Conservation (phyloP, 2,329 filamentous ascomycete genomes). For the Nemania diffusa region DNA sequence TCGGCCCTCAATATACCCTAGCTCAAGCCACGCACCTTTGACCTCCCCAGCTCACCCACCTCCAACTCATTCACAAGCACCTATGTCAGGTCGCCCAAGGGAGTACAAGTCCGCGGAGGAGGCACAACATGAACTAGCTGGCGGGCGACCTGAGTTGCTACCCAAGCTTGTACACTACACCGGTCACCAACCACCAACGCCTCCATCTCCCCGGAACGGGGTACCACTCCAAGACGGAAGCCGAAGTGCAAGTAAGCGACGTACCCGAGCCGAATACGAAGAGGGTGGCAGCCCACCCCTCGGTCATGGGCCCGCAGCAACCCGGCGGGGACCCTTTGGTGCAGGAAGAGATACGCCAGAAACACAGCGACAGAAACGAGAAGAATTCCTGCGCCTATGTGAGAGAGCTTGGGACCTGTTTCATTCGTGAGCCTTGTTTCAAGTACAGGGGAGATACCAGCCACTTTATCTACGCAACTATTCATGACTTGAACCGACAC, state of each 20-base stretch:
- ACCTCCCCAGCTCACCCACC: conserved; percentile 81
- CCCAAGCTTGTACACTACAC: conserved; percentile 96
- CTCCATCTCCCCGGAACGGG: conserved; percentile 78
- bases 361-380: conserved; percentile 85
- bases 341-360: conserved; percentile 86
- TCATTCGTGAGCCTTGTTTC: conserved; percentile 73
- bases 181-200: conserved; percentile 91
- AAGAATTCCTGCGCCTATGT: conserved; percentile 89
- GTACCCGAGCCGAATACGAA: conserved; percentile 90
- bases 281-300: conserved; percentile 86
- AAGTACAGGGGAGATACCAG: conserved; percentile 23
- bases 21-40: conserved; percentile 73
- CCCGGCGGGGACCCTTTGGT: conserved; percentile 76
- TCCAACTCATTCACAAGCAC: conserved; percentile 59
- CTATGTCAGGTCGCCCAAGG: conserved; percentile 72
- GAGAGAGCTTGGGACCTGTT: conserved; percentile 96
- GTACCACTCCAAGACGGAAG: conserved; percentile 58
- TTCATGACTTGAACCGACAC: conserved; percentile 40
- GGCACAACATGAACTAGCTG: conserved; percentile 87
- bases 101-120: conserved; percentile 98
- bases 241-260: conserved; percentile 74
- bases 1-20: conserved; percentile 64
- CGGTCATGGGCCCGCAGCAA: conserved; percentile 74
- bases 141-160: conserved; percentile 89
- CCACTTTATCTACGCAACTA: conserved; percentile 42